These are phyloP conservation scores for Globisporangium perplexum DNA, from an alignment of 352 stramenopile species.

Conservation along the genomic window DNA sequence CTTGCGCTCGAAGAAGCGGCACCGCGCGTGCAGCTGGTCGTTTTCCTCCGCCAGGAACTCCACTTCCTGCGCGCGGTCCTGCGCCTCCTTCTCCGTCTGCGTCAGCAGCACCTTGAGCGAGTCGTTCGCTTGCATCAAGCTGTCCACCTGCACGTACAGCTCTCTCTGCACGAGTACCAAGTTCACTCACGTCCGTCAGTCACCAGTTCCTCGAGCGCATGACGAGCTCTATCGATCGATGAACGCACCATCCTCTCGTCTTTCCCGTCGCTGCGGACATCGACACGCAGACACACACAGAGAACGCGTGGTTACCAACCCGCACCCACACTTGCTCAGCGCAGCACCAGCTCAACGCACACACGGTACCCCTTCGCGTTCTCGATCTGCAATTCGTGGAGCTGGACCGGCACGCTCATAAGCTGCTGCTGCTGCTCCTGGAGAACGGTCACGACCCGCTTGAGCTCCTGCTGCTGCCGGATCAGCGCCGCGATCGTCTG, in stretches of 20 bases:
- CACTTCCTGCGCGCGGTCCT: constrained; percentile 58
- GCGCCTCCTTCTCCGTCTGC: constrained; percentile 52
- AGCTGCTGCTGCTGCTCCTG: constrained; percentile 78
- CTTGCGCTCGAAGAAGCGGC: constrained; percentile 47
- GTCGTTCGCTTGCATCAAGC: constrained; percentile 52
- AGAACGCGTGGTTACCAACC: constrained; percentile 3
- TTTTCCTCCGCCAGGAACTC: constrained; percentile 78
- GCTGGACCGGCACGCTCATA: constrained; percentile 58
- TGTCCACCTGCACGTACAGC: constrained; percentile 52
- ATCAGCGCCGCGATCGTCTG: constrained; percentile 79
- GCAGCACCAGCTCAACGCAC: not conserved
- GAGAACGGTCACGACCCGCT: constrained; percentile 70
- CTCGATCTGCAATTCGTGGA: constrained; percentile 58
- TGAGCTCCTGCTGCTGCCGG: constrained; percentile 77
- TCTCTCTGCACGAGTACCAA: constrained; percentile 31
- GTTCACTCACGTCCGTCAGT: constrained; percentile 2
- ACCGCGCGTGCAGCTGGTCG: constrained; percentile 60
- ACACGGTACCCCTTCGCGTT: constrained; percentile 36
- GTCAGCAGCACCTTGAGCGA: constrained; percentile 57
- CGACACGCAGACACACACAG: constrained; percentile 6
- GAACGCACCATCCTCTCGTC: constrained; percentile 51
- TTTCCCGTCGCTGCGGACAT: constrained; percentile 24
- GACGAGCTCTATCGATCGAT: not conserved
- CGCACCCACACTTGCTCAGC: not conserved
- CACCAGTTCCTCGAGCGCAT: not conserved